Conservation (phyloP, 495 filamentous ascomycete species). For the Cercophora newfieldiana region DNA sequence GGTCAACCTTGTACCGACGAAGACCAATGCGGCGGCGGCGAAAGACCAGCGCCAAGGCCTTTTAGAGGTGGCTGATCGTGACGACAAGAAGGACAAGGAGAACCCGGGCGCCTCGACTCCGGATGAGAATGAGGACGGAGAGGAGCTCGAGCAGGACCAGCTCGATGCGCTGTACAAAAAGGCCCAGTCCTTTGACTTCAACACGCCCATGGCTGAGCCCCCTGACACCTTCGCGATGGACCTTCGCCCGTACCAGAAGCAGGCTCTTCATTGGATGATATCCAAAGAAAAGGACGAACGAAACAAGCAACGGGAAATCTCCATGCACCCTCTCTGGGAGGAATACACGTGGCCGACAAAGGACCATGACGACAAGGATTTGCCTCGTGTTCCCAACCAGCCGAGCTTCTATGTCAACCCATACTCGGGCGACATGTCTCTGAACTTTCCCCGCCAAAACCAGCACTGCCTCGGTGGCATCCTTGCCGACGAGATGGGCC, state of each 20-base stretch:
- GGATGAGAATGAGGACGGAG: slow-evolving; percentile 77
- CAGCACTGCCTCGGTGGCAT: slow-evolving; percentile 94
- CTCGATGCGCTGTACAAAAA: slow-evolving; percentile 93
- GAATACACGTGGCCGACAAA: slow-evolving; percentile 87
- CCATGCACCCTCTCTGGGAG: slow-evolving; percentile 98
- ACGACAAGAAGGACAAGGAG: slow-evolving; percentile 72
- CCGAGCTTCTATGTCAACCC: slow-evolving; percentile 90
- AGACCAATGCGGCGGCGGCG: slow-evolving; percentile 70
- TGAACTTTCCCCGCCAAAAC: slow-evolving; percentile 89
- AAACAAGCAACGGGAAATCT: slow-evolving; percentile 58
- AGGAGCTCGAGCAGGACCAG: slow-evolving; percentile 93
- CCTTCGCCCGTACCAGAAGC: slow-evolving; percentile 90
- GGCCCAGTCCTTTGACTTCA: slow-evolving; percentile 94
- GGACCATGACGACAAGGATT: slow-evolving; percentile 77
- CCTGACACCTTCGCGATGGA: slow-evolving; percentile 77
- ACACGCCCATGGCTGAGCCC: slow-evolving; percentile 81
- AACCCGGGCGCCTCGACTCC: slow-evolving; percentile 47
- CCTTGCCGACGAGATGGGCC: slow-evolving; percentile 86
- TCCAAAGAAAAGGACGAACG: slow-evolving; percentile 83
- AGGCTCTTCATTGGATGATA: slow-evolving; percentile 94
- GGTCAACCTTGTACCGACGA: slow-evolving; percentile 75
- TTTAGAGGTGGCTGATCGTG: slow-evolving; percentile 80
- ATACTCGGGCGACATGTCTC: slow-evolving; percentile 91
- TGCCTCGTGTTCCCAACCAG: slow-evolving; percentile 63
- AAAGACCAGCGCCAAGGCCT: slow-evolving; percentile 79